These are phyloP conservation scores for Nakazawaea ernobii DNA, from an alignment of 805 yeast species.

Conservation along the genomic window DNA sequence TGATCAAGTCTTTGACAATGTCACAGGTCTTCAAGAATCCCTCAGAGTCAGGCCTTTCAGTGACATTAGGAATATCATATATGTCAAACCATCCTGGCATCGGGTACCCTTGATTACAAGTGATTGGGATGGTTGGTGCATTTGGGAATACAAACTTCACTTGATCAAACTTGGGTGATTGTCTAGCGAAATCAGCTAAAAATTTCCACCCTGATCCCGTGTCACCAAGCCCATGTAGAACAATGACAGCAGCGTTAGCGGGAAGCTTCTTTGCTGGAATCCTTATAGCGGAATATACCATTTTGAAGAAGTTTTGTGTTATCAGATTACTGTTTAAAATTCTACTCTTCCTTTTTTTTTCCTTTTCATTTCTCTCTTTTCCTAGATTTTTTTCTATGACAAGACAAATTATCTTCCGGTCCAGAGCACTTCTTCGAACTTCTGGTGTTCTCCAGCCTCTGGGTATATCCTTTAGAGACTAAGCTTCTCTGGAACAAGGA, in stretches of 20 bases:
- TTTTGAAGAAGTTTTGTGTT: background rate
- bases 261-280: conserved; percentile 30
- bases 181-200: conserved; percentile 58
- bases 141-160: conserved; percentile 82
- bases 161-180: conserved; percentile 38
- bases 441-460: no score
- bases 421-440: no score
- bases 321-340: no score
- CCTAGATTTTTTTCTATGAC: no score
- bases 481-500: no score
- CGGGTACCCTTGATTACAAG: conserved; percentile 55
- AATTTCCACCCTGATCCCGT: conserved; percentile 86
- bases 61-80: conserved; percentile 33
- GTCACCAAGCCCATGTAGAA: conserved; percentile 91
- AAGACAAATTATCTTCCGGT: no score
- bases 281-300: conserved; percentile 25
- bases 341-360: no score
- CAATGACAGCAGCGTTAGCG: conserved; percentile 62
- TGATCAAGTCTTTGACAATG: conserved; percentile 37
- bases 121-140: conserved; percentile 72
- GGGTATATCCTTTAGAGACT: no score
- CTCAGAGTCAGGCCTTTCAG: conserved; percentile 40
- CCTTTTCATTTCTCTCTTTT: no score
- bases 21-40: conserved; percentile 51
- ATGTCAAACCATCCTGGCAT: conserved; percentile 92